Base-by-base conservation (phyloP, 2,329 filamentous ascomycete genomes). In the Didymella keratinophila region DNA sequence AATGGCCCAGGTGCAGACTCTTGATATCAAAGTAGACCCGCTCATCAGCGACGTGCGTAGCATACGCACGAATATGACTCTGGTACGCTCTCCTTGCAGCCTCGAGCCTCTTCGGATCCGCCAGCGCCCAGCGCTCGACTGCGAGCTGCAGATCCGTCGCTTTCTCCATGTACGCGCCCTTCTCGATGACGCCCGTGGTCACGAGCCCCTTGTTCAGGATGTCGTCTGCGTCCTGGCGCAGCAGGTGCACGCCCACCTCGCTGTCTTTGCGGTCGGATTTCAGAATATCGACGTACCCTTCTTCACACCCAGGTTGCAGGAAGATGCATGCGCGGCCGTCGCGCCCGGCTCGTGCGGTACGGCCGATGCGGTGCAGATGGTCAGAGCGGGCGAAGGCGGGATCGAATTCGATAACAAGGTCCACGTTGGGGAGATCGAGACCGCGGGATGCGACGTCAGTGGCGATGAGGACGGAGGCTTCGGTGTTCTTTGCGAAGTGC, bases 391-490 rank as follows among this genome's bases (percentile, higher is more conserved):
- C 92, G 78, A 98, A 98, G 2, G 95, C 92, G 0, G 95, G 93
- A 73, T 99, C 95, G 74, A 97, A 98, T 76, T 99, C 95, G 56
- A 99, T 86, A 48, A 99, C 93, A 20, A 97, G 84, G 75, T 99
- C 95, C 50, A 99, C 92, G 49, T 95, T 94, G 0, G 94, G 94
- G 16, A 99, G 86, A 81, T 99, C 95, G 41, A 99, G 87, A 80
- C 95, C 95, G 72, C 95, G 92, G 20, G 95, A 95, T 12, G 95
- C 92, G 49, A 99, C 95, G 72, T 99, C 95, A 1, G 95, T 99
- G 67, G 93, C 96, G 64, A 99, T 86, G 16, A 99, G 85, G 3
- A 99, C 87, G 0, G 90, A 89, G 0, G 94, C 89, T 20, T 91
- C 86, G 27, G 84, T 86, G 73, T 87, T 90, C 41, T 84, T 84